phyloP scores from a whole-genome alignment of 208 protist genomes.

The Tritrichomonas foetus region DNA sequence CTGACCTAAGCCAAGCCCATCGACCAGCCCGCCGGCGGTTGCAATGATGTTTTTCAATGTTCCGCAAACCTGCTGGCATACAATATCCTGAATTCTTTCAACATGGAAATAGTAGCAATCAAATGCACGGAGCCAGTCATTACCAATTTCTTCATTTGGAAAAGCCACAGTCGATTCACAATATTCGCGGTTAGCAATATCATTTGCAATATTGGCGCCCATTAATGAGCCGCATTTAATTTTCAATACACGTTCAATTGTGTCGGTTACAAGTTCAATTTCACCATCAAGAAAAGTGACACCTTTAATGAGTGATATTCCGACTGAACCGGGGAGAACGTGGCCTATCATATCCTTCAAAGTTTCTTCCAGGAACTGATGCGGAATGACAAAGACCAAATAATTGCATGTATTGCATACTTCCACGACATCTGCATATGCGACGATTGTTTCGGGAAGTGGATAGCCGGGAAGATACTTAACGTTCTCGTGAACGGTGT shows the following conservation, averaged over 20 bases:
- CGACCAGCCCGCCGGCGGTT: conserved; percentile 47
- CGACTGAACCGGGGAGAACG: background rate
- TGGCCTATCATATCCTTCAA: background rate
- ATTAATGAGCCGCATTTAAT: conserved; percentile 40
- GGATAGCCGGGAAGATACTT: conserved; percentile 51
- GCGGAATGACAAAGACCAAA: conserved; percentile 47
- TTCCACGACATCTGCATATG: conserved; percentile 27
- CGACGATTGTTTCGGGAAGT: conserved; percentile 45
- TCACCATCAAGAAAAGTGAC: background rate
- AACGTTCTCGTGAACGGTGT: conserved; percentile 51
- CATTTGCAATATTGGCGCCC: conserved; percentile 51
- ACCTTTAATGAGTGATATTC: background rate
- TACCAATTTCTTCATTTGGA: conserved; percentile 42
- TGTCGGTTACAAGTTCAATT: conserved; percentile 43
- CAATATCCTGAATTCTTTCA: conserved; percentile 39
- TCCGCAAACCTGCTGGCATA: background rate
- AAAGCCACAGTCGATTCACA: background rate
- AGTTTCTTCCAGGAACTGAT: conserved; percentile 45
- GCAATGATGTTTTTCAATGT: conserved; percentile 56
- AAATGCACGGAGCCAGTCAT: background rate
- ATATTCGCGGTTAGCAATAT: conserved; percentile 44
- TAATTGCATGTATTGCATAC: conserved; percentile 38
- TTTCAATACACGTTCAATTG: conserved; percentile 39
- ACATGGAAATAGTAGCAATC: background rate
- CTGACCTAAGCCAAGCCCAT: conserved; percentile 47